Conservation (phyloP, 352 stramenopile species). For the Pythium monospermum region DNA sequence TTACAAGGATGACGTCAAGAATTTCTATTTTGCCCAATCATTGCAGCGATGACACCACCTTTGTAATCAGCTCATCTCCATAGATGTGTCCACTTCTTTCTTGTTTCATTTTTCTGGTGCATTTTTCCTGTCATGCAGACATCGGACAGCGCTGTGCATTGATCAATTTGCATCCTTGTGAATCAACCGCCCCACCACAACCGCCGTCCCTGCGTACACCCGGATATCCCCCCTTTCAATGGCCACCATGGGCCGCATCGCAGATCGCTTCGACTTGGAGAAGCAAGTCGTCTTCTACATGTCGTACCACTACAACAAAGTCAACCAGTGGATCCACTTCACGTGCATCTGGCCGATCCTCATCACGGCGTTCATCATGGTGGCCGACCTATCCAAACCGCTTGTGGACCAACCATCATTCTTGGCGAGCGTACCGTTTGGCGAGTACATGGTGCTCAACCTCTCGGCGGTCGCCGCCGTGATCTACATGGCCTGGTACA, state of each 20-base stretch:
- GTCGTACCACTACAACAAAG: constrained; percentile 77
- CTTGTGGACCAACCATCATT: constrained; percentile 25
- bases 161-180: not conserved
- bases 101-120: not conserved
- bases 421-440: constrained; percentile 23
- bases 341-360: constrained; percentile 85
- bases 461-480: constrained; percentile 37
- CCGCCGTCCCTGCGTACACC: not conserved
- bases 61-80: not conserved
- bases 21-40: not conserved
- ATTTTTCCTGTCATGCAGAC: constrained; percentile 5
- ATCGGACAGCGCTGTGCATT: not conserved
- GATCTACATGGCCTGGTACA: constrained; percentile 83
- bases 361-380: constrained; percentile 62
- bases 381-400: constrained; percentile 32
- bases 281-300: constrained; percentile 84
- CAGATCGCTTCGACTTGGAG: constrained; percentile 72
- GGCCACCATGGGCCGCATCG: constrained; percentile 24
- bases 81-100: not conserved
- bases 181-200: not conserved
- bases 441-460: constrained; percentile 64
- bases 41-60: constrained; percentile 2
- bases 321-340: constrained; percentile 82
- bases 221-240: not conserved
- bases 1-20: not conserved